These are phyloP conservation scores for Fusarium sp. DNA, from an alignment of 2,329 filamentous ascomycete species.

Conservation along the genomic window DNA sequence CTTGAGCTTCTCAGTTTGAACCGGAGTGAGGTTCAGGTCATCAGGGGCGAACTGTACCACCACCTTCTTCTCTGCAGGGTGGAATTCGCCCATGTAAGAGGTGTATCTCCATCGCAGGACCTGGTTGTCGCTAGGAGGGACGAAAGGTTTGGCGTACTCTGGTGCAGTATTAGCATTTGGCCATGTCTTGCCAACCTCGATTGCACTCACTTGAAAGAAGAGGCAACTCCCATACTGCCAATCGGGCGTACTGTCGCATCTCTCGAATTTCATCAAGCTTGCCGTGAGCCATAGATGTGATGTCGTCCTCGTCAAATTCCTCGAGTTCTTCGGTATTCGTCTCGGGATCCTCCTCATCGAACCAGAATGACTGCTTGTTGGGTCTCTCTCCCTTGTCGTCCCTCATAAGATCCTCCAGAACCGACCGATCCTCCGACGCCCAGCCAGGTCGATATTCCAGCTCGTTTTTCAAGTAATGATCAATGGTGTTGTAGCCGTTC, in stretches of 20 bases:
- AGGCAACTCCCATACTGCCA: constrained; percentile 96
- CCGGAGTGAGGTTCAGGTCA: constrained; percentile 76
- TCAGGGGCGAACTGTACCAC: constrained; percentile 86
- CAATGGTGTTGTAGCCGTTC: constrained; percentile 49
- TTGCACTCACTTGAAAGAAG: constrained; percentile 79
- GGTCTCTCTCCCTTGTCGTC: constrained; percentile 49
- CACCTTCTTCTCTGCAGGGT: constrained; percentile 93
- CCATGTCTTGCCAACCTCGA: background rate
- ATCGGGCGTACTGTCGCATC: constrained; percentile 85
- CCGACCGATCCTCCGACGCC: constrained; percentile 46
- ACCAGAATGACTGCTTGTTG: constrained; percentile 59
- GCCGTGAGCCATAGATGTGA: constrained; percentile 83
- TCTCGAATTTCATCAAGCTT: constrained; percentile 92
- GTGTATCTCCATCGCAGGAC: constrained; percentile 96
- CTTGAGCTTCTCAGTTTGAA: constrained; percentile 82
- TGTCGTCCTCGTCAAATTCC: constrained; percentile 82
- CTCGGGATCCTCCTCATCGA: constrained; percentile 61
- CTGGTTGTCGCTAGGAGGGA: constrained; percentile 72
- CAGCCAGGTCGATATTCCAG: constrained; percentile 46
- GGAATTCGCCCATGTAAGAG: constrained; percentile 92
- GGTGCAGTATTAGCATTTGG: constrained; percentile 24
- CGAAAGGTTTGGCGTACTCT: constrained; percentile 88
- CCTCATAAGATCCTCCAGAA: constrained; percentile 48
- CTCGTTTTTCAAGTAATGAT: constrained; percentile 46
- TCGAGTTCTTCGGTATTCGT: constrained; percentile 64